Evolutionary conservation across 371 early-diverging fungal genomes (phyloP).

Genomic region (Chytridium lagenaria): DNA sequence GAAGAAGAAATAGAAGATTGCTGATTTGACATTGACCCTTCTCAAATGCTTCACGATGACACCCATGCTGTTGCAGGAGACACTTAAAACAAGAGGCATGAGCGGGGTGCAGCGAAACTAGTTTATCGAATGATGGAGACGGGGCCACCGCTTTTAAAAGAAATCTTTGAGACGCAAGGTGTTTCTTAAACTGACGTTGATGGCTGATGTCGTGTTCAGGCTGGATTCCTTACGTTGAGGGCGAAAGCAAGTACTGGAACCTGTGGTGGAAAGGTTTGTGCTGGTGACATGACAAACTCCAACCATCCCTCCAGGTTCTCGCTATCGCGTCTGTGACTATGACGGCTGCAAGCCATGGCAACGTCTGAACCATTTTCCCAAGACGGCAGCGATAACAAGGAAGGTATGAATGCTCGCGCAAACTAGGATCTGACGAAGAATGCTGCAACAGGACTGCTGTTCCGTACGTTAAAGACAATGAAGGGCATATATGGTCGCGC

Average conservation of each 20-base stretch:
- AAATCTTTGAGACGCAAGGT: slow-evolving; percentile 42
- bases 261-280: slow-evolving; percentile 52
- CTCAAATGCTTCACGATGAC: background rate
- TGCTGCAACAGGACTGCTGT: slow-evolving; percentile 52
- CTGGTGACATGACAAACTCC: background rate
- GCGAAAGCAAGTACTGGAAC: slow-evolving; percentile 51
- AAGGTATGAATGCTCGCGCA: no score
- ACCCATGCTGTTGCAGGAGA: background rate
- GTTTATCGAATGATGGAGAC: slow-evolving; percentile 43
- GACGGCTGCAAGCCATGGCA: slow-evolving; percentile 44
- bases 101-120: background rate
- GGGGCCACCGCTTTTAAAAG: slow-evolving; percentile 35
- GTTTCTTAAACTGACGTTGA: background rate
- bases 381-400: slow-evolving; percentile 46
- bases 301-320: slow-evolving; percentile 29
- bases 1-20: background rate
- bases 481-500: slow-evolving; percentile 46
- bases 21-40: background rate
- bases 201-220: slow-evolving; percentile 18
- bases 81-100: background rate
- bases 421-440: no score
- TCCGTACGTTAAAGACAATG: slow-evolving; percentile 49
- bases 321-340: slow-evolving; percentile 43
- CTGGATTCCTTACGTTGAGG: slow-evolving; percentile 44
- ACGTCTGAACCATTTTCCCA: slow-evolving; percentile 54